A percentile compares a stretch with the other conserved stretches of the same genome.
Evolutionary conservation across 225 moss, liverwort and hornwort species (phyloP).

Genomic region (Takakia lepidozioides): DNA sequence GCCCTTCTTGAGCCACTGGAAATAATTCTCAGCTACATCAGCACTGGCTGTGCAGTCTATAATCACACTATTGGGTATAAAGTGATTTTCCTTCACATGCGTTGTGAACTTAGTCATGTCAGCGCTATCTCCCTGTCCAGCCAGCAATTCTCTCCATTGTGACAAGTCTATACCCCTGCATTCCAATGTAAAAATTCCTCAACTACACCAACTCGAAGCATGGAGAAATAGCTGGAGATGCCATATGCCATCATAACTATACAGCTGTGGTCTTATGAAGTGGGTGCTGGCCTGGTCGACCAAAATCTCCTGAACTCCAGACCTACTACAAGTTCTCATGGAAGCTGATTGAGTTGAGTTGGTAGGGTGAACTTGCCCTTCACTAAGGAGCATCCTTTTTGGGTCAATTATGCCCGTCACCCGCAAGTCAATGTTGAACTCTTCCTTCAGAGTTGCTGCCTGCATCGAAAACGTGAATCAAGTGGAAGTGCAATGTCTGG

Average conservation of each 20-base stretch:
- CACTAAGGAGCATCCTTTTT: slow-evolving; percentile 70
- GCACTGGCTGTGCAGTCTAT: slow-evolving; percentile 95
- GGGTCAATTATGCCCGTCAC: slow-evolving; percentile 83
- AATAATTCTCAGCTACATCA: slow-evolving; percentile 66
- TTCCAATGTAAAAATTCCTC: too few relatives aligned
- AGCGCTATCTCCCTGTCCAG: slow-evolving; percentile 53
- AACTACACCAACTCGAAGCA: too few relatives aligned
- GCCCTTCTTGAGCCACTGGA: slow-evolving; percentile 80
- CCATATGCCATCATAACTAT: too few relatives aligned
- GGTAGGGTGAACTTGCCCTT: slow-evolving; percentile 50
- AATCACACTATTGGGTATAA: slow-evolving; percentile 73
- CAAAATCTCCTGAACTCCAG: too few relatives aligned
- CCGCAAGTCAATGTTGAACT: slow-evolving; percentile 85
- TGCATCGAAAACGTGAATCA: slow-evolving; percentile 10
- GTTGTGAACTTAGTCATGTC: slow-evolving; percentile 77
- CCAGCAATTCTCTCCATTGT: slow-evolving; percentile 64
- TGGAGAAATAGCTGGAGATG: too few relatives aligned
- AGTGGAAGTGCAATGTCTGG: too few relatives aligned
- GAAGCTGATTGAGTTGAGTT: too few relatives aligned
- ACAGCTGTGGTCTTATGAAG: too few relatives aligned
- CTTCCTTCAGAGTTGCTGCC: slow-evolving; percentile 65
- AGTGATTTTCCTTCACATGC: slow-evolving; percentile 61
- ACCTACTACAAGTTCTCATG: too few relatives aligned
- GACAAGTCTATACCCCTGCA: slow-evolving; percentile 77
- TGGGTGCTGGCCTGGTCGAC: too few relatives aligned